Evolutionary conservation across 345 rosid genomes (phyloP).

Genomic region (Angophora floribunda): DNA sequence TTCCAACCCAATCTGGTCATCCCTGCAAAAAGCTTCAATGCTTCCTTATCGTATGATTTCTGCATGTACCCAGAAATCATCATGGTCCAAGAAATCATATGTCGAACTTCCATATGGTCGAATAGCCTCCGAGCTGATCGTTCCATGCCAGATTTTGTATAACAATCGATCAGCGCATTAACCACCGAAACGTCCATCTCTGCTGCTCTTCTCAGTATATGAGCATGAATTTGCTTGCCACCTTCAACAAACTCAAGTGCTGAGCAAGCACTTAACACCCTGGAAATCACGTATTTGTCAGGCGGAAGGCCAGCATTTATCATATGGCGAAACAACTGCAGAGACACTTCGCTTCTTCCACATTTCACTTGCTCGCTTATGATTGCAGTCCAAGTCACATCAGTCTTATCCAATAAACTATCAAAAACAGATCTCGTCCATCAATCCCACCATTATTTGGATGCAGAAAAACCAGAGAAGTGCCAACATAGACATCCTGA

Average conservation of each 20-base stretch:
- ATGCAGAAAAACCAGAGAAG: slow-evolving; percentile 51
- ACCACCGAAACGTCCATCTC: slow-evolving; percentile 52
- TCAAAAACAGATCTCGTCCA: slow-evolving; percentile 55
- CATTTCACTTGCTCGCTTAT: slow-evolving; percentile 48
- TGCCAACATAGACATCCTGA: slow-evolving; percentile 57
- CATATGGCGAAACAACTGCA: slow-evolving; percentile 38
- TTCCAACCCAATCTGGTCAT: slow-evolving; percentile 34
- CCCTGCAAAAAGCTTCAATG: slow-evolving; percentile 32
- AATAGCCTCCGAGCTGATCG: slow-evolving; percentile 34
- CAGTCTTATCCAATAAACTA: slow-evolving; percentile 35
- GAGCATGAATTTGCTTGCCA: slow-evolving; percentile 66
- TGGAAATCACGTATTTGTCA: slow-evolving; percentile 50
- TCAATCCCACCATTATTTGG: slow-evolving; percentile 33
- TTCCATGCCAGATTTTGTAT: slow-evolving; percentile 50
- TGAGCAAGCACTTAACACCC: slow-evolving; percentile 56
- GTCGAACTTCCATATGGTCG: slow-evolving; percentile 31
- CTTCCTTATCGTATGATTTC: slow-evolving; percentile 45
- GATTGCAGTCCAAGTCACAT: slow-evolving; percentile 63
- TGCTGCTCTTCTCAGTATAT: slow-evolving; percentile 42
- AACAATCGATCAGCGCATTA: slow-evolving; percentile 59
- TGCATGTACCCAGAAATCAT: slow-evolving; percentile 68
- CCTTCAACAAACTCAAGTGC: slow-evolving; percentile 36
- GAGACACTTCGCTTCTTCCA: slow-evolving; percentile 42
- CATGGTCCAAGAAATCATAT: slow-evolving; percentile 67
- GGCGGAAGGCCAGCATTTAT: slow-evolving; percentile 18